Conservation (phyloP, 1,139 yeast genomes). For the Nakaseomyces delphensis region DNA sequence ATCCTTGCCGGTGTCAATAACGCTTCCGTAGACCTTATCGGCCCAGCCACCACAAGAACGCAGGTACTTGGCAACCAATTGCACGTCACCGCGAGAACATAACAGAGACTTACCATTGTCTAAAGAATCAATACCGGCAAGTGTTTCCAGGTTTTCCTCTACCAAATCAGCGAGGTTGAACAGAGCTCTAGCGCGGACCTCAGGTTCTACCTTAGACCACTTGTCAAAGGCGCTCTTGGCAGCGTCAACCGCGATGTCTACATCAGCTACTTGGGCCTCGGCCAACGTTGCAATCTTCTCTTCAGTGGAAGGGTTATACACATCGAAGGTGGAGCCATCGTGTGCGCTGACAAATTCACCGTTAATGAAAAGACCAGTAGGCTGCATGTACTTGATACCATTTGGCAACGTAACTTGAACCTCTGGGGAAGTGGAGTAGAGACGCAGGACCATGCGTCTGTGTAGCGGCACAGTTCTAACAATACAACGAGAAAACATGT, state of each 20-base stretch:
- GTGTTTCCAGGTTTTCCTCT: slow-evolving; percentile 44
- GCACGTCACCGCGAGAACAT: slow-evolving; percentile 48
- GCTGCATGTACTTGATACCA: slow-evolving; percentile 44
- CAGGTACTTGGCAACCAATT: slow-evolving; percentile 46
- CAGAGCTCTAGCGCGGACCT: slow-evolving; percentile 45
- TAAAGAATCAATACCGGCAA: slow-evolving; percentile 58
- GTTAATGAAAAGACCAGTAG: slow-evolving; percentile 44
- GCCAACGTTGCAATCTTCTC: slow-evolving; percentile 39
- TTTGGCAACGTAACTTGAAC: slow-evolving; percentile 46
- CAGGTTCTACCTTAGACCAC: slow-evolving; percentile 40
- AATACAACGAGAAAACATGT: slow-evolving; percentile 15
- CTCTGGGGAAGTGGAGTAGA: slow-evolving; percentile 35
- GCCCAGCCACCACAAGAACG: slow-evolving; percentile 74
- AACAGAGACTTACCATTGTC: slow-evolving; percentile 66
- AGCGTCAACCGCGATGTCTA: slow-evolving; percentile 40
- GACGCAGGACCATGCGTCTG: slow-evolving; percentile 15
- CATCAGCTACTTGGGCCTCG: slow-evolving; percentile 41
- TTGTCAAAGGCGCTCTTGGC: slow-evolving; percentile 38
- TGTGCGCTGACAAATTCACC: slow-evolving; percentile 39
- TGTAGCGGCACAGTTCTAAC: slow-evolving; percentile 9
- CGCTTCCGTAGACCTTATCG: slow-evolving; percentile 57
- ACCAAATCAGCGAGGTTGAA: slow-evolving; percentile 53
- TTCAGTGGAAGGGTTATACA: slow-evolving; percentile 41
- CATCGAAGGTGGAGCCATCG: slow-evolving; percentile 36
- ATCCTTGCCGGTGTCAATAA: slow-evolving; percentile 48